These are phyloP conservation scores for Tympanopsis confertula DNA, from an alignment of 2,329 filamentous ascomycete genomes.

Conservation along the genomic window DNA sequence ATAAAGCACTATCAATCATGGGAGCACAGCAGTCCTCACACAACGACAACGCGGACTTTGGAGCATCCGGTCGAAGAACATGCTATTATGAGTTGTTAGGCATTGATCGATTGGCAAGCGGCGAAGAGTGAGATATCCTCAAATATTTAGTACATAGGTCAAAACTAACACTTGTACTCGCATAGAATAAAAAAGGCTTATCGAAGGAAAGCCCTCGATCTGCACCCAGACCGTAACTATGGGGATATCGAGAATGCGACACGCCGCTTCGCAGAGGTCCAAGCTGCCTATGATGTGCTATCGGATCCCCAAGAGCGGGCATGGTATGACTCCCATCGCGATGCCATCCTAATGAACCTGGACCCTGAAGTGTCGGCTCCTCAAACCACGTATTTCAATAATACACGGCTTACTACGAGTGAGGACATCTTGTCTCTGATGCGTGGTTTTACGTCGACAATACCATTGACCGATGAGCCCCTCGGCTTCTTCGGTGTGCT, in stretches of 20 bases:
- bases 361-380: conserved; percentile 33
- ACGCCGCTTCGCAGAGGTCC: conserved; percentile 76
- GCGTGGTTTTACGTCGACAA: conserved; percentile 64
- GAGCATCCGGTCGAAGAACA: conserved; percentile 37
- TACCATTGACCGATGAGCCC: conserved; percentile 71
- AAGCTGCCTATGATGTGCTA: conserved; percentile 88
- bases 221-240: conserved; percentile 90
- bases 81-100: conserved; percentile 81
- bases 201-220: conserved; percentile 75
- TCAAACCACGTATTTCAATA: conserved; percentile 40
- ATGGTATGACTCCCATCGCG: conserved; percentile 94
- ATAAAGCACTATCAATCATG: conserved; percentile 21
- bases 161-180: conserved; percentile 1
- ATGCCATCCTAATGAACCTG: conserved; percentile 65
- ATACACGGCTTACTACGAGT: conserved; percentile 66
- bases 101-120: conserved; percentile 60
- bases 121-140: conserved; percentile 57
- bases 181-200: conserved; percentile 84
- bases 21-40: conserved; percentile 43
- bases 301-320: conserved; percentile 90
- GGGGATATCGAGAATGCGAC: conserved; percentile 77
- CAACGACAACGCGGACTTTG: conserved; percentile 9
- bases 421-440: conserved; percentile 71
- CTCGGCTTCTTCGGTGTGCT: conserved; percentile 77
- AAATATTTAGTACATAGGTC: conserved; percentile 1